Conservation (phyloP, 2,329 filamentous ascomycete genomes). For the Xylariales sp. region DNA sequence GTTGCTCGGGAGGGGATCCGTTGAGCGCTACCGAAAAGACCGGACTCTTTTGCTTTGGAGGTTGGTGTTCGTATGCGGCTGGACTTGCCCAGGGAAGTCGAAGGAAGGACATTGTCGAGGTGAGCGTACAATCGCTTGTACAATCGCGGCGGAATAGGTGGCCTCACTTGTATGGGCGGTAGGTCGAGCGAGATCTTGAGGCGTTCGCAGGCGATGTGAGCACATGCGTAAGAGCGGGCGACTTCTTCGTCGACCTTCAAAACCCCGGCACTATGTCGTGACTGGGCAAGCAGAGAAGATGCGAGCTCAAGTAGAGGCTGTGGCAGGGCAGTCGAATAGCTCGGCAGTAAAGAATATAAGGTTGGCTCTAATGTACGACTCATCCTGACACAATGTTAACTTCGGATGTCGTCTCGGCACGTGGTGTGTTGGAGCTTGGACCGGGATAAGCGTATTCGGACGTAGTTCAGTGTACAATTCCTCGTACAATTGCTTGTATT, state of each 20-base stretch:
- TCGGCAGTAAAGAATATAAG: slow-evolving; percentile 78
- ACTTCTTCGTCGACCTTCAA: slow-evolving; percentile 90
- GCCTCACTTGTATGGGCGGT: slow-evolving; percentile 78
- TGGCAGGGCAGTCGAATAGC: slow-evolving; percentile 74
- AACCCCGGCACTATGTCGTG: slow-evolving; percentile 78
- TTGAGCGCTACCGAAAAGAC: slow-evolving; percentile 49
- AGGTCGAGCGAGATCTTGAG: slow-evolving; percentile 81
- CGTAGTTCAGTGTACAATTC: too few species aligned
- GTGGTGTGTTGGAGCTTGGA: neutral
- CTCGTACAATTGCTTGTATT: neutral
- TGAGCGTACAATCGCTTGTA: slow-evolving; percentile 88
- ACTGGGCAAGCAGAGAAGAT: slow-evolving; percentile 81
- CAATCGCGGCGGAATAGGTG: slow-evolving; percentile 80
- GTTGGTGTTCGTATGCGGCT: slow-evolving; percentile 50
- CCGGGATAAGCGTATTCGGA: neutral
- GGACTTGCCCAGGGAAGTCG: slow-evolving; percentile 41
- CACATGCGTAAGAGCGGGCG: slow-evolving; percentile 84
- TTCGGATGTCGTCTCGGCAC: too few species aligned
- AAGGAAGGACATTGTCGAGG: slow-evolving; percentile 77
- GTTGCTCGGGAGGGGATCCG: slow-evolving; percentile 56
- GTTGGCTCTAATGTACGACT: slow-evolving; percentile 79
- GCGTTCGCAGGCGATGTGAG: slow-evolving; percentile 88
- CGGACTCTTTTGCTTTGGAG: slow-evolving; percentile 52
- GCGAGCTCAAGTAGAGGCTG: slow-evolving; percentile 77
- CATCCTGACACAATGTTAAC: slow-evolving; percentile 60